phyloP scores from a whole-genome alignment of 345 rosid genomes.

The Eucalyptus fibrosa region DNA sequence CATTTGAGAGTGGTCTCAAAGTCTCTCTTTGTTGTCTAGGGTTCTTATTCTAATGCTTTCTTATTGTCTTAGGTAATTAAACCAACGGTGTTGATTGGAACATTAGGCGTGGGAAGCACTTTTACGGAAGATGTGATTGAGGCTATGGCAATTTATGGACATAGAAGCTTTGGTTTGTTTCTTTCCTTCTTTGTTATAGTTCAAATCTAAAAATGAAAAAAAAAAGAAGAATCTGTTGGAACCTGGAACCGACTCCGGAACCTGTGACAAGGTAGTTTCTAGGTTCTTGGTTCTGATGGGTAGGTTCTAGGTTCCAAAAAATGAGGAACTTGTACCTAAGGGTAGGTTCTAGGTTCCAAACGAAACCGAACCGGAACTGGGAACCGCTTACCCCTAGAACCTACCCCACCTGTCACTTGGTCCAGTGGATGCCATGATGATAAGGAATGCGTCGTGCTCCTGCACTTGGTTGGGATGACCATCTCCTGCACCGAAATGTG shows the following conservation, averaged over 20 bases:
- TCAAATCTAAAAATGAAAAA: too few relatives aligned
- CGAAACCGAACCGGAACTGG: too few relatives aligned
- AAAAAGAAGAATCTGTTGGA: too few relatives aligned
- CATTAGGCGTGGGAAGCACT: conserved; percentile 82
- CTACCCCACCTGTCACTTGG: neutral
- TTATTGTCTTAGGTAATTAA: conserved; percentile 48
- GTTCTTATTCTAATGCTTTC: neutral
- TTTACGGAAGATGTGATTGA: conserved; percentile 82
- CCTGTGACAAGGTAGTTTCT: too few relatives aligned
- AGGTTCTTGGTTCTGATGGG: too few relatives aligned
- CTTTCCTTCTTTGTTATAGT: too few relatives aligned
- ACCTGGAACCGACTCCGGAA: accelerated
- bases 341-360: too few relatives aligned
- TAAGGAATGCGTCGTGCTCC: neutral
- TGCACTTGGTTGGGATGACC: neutral
- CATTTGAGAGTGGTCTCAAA: neutral
- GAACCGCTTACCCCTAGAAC: too few relatives aligned
- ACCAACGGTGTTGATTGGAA: conserved; percentile 88
- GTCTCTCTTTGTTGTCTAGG: neutral
- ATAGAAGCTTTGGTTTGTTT: too few relatives aligned
- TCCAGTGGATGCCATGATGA: neutral
- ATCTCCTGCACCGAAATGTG: neutral
- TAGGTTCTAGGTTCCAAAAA: too few relatives aligned
- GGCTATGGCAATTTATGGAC: conserved; percentile 39
- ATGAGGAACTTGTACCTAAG: too few relatives aligned